Base-by-base conservation (phyloP, 371 early-diverging fungal genomes). In the Mucor mucedo region DNA sequence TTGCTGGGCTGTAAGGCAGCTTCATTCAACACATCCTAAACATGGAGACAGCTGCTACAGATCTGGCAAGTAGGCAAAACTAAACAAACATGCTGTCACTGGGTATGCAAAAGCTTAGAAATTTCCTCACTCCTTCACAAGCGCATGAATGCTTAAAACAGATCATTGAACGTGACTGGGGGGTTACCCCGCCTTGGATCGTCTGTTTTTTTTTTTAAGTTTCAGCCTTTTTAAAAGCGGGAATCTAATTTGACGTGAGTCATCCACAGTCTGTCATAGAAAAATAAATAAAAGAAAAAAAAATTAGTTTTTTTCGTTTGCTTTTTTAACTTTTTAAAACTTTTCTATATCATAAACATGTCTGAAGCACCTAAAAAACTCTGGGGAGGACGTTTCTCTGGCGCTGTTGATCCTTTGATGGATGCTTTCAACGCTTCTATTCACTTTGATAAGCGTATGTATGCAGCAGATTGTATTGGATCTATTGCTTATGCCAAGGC, bases 371-470 rank as follows among this genome's bases (percentile, higher is more conserved):
- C 74, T 52, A 77, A 75, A 48, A 91, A 91, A 66, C 84, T 92
- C 53, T 92, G 93, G 93, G 93, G 94, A 45, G 94, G 94, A 13
- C 90, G 93, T 40, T 93, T 93, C 78, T 83, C 90, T 8, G 97
- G 95, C 60, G 91, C 87, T 59, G 94, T 89, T 48, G 97, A 98
- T 75, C 97, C 98, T 21, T 75, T 96, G 16, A 98, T 98, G 98
- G 93, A 95, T 60, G 89, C 86, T 45, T 96, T 98, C 81, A 98
- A 98, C 74, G 94, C 91, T 60, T 96, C 96, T 14, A 91, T 98
- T 65, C 81, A 87, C 66, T 97, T 95, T 78, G 98, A 98, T 75
- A 87, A 88, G 33, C 93, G 93, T 28, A 91, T 98, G 91, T 92
- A 89, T 77, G 85, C 85, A 39, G 96, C 91, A 28, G 98, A 98